Percentiles rank a stretch among this genome's conserved stretches.
Conservation (phyloP, 352 stramenopile species). For the Chloridella minuta region DNA sequence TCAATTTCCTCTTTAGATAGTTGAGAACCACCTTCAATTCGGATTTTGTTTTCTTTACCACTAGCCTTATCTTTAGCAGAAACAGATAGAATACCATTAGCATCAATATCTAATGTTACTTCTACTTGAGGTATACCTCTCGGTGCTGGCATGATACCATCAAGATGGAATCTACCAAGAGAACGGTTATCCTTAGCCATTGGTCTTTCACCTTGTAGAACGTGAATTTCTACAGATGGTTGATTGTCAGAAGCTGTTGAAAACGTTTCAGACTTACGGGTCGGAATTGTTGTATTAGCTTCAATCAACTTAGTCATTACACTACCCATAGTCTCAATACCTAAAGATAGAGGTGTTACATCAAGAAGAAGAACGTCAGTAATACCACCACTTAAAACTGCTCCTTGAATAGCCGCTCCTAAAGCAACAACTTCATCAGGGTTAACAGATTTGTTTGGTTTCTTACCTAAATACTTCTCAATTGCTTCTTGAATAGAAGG, state of each 20-base stretch:
- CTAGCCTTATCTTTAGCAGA: constrained; percentile 52
- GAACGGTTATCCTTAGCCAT: constrained; percentile 47
- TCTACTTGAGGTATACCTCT: constrained; percentile 35
- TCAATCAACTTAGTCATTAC: constrained; percentile 78
- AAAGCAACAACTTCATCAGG: not conserved
- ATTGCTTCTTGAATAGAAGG: constrained; percentile 30
- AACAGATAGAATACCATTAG: constrained; percentile 60
- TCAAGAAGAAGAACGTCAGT: constrained; percentile 80
- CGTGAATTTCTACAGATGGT: constrained; percentile 43
- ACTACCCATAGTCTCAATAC: constrained; percentile 80
- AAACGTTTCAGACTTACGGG: constrained; percentile 44
- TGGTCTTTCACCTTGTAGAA: constrained; percentile 45
- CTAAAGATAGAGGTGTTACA: constrained; percentile 74
- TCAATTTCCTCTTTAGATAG: constrained; percentile 47
- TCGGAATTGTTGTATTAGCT: constrained; percentile 52
- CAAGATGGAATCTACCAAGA: constrained; percentile 41
- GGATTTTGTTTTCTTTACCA: constrained; percentile 50
- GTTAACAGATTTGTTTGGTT: not conserved
- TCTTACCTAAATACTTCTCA: constrained; percentile 35
- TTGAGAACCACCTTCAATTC: constrained; percentile 42
- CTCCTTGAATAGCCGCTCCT: not conserved
- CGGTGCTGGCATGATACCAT: constrained; percentile 31
- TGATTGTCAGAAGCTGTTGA: constrained; percentile 50
- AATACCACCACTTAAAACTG: constrained; percentile 18
- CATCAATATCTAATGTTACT: constrained; percentile 37